phyloP scores from a whole-genome alignment of 1,284 basidiomycete genomes.

The Trichosporon sp. region DNA sequence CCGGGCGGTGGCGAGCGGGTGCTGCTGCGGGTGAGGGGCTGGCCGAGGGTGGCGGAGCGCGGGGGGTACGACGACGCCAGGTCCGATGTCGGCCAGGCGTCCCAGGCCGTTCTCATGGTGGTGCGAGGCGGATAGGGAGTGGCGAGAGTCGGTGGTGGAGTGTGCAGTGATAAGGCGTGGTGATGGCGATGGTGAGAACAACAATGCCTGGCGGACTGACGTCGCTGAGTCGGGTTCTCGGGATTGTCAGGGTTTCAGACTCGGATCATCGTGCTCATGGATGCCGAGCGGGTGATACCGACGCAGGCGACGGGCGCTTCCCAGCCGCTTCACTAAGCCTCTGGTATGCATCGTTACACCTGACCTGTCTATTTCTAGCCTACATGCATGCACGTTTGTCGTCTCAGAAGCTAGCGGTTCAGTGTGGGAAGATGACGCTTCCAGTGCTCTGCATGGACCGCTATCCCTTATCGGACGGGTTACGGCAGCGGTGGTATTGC shows the following conservation, averaged over 20 bases:
- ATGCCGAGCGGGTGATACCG: neutral
- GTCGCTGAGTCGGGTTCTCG: neutral
- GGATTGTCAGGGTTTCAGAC: constrained; percentile 1
- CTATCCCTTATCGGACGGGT: neutral
- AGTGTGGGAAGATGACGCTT: neutral
- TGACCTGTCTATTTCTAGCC: neutral
- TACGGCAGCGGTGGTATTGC: neutral
- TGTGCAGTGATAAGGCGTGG: neutral
- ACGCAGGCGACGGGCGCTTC: neutral
- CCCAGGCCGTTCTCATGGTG: constrained; percentile 3
- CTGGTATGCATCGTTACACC: neutral
- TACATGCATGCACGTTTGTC: neutral
- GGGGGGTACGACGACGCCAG: neutral
- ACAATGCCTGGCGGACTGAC: neutral
- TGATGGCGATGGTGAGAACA: neutral
- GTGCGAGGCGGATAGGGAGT: neutral
- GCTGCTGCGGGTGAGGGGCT: neutral
- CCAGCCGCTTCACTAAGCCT: neutral
- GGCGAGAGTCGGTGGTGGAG: neutral
- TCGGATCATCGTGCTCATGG: neutral
- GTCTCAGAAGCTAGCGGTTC: neutral
- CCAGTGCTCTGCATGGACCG: neutral
- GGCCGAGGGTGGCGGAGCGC: neutral
- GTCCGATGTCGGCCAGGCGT: neutral
- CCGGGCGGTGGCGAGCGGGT: neutral